Evolutionary conservation across 2,329 filamentous ascomycete genomes (phyloP).

Genomic region (Zasmidium angulare): DNA sequence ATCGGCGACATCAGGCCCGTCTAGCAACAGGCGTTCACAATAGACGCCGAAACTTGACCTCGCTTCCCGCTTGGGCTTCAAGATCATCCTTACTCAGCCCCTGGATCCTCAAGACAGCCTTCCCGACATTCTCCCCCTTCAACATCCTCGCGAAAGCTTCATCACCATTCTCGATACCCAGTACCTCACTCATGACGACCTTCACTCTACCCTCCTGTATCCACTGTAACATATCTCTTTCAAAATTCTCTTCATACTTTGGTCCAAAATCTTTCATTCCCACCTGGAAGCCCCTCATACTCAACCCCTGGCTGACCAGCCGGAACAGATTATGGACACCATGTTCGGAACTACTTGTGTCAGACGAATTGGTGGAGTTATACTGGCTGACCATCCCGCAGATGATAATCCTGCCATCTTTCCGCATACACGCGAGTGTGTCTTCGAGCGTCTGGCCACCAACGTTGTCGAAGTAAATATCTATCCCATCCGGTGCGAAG

Average conservation of each 20-base stretch:
- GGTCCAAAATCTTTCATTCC: conserved; percentile 61
- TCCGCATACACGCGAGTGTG: conserved; percentile 63
- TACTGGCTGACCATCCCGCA: conserved; percentile 74
- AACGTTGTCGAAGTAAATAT: conserved; percentile 77
- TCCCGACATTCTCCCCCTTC: conserved; percentile 79
- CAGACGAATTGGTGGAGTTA: conserved; percentile 59
- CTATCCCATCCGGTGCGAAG: conserved; percentile 73
- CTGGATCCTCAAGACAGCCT: conserved; percentile 64
- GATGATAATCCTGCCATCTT: conserved; percentile 64
- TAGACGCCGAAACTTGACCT: no score
- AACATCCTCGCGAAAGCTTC: conserved; percentile 75
- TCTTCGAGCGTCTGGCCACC: conserved; percentile 73
- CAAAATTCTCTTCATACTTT: conserved; percentile 67
- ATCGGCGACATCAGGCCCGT: no score
- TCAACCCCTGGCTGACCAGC: conserved; percentile 66
- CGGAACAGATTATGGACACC: conserved; percentile 62
- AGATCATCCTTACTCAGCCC: no score
- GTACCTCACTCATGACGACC: conserved; percentile 65
- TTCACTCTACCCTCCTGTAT: conserved; percentile 73
- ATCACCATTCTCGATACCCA: conserved; percentile 74
- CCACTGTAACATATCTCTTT: conserved; percentile 74
- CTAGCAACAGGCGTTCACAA: no score
- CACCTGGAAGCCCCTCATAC: conserved; percentile 76
- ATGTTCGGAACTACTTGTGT: neutral
- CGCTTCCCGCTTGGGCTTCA: no score